Evolutionary conservation across 2,329 filamentous ascomycete genomes (phyloP).

Genomic region (Fusarium ramigenum): DNA sequence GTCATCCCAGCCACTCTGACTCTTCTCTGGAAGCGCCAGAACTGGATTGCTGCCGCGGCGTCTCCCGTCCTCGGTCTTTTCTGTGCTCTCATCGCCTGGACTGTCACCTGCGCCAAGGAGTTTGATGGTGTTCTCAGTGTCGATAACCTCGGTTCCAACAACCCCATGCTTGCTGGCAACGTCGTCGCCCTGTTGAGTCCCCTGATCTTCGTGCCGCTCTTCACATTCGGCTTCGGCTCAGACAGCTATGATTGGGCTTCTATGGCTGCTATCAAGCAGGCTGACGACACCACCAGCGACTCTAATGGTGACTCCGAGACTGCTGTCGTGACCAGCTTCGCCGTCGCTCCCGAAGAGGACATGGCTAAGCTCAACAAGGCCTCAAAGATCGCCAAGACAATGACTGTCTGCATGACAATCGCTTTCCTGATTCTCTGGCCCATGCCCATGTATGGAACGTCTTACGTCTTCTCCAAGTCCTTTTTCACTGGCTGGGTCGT

Average conservation of each 20-base stretch:
- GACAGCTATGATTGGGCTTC: slow-evolving; percentile 88
- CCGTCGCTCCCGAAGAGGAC: slow-evolving; percentile 48
- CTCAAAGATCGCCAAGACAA: slow-evolving; percentile 56
- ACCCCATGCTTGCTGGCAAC: slow-evolving; percentile 89
- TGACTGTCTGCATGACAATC: slow-evolving; percentile 62
- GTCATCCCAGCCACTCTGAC: slow-evolving; percentile 85
- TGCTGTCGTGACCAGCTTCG: slow-evolving; percentile 9
- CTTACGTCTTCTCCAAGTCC: slow-evolving; percentile 68
- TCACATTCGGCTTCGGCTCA: slow-evolving; percentile 68
- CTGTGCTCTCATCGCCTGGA: slow-evolving; percentile 76
- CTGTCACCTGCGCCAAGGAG: slow-evolving; percentile 73
- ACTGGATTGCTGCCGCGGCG: slow-evolving; percentile 74
- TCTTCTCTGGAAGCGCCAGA: slow-evolving; percentile 82
- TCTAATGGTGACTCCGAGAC: slow-evolving; percentile 53
- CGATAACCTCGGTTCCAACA: slow-evolving; percentile 79
- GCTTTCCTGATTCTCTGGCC: slow-evolving; percentile 85
- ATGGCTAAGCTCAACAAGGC: slow-evolving; percentile 62
- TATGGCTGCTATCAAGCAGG: slow-evolving; percentile 81
- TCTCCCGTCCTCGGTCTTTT: slow-evolving; percentile 73
- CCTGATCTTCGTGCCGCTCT: slow-evolving; percentile 75
- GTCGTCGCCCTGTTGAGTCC: slow-evolving; percentile 84
- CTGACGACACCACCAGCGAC: slow-evolving; percentile 80
- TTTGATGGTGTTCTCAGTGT: slow-evolving; percentile 76
- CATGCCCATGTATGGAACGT: slow-evolving; percentile 87
- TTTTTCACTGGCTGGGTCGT: slow-evolving; percentile 82